Evolutionary conservation across 2,329 filamentous ascomycete species (phyloP).

Genomic region (Chalara sp.): DNA sequence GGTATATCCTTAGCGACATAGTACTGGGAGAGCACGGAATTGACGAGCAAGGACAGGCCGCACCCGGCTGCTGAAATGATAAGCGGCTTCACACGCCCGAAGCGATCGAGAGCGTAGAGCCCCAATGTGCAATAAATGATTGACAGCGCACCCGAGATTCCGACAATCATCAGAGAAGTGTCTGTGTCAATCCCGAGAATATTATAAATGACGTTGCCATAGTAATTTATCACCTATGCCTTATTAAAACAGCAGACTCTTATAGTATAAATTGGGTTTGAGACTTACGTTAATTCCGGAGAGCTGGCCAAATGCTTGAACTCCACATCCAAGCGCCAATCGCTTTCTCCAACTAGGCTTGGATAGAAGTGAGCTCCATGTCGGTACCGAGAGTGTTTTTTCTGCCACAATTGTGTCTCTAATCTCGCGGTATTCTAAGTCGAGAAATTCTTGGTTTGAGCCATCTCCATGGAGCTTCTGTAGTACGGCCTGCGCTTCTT

Average conservation of each 20-base stretch:
- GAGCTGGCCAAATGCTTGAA: conserved; percentile 42
- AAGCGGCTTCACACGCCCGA: conserved; percentile 30
- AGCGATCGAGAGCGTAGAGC: conserved; percentile 18
- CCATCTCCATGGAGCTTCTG: conserved; percentile 47
- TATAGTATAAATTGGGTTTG: background rate
- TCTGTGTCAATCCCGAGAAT: conserved; percentile 42
- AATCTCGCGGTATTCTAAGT: conserved; percentile 42
- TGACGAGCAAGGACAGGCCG: conserved; percentile 29
- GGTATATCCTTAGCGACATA: background rate
- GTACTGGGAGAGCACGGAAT: background rate
- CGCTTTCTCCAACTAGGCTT: conserved; percentile 38
- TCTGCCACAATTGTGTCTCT: conserved; percentile 50
- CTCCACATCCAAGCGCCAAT: conserved; percentile 38
- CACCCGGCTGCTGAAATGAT: conserved; percentile 39
- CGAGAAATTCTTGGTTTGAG: conserved; percentile 32
- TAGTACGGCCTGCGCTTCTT: conserved; percentile 47
- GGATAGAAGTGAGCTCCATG: conserved; percentile 36
- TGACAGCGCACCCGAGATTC: conserved; percentile 42
- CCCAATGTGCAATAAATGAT: conserved; percentile 37
- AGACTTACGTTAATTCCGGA: conserved; percentile 36
- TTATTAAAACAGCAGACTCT: background rate
- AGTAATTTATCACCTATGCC: conserved; percentile 18
- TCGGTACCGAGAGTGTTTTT: conserved; percentile 31
- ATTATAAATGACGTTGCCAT: conserved; percentile 47
- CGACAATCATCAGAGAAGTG: conserved; percentile 42